Conservation (phyloP, 129 eudicot species). For the Lactuca sativa region DNA sequence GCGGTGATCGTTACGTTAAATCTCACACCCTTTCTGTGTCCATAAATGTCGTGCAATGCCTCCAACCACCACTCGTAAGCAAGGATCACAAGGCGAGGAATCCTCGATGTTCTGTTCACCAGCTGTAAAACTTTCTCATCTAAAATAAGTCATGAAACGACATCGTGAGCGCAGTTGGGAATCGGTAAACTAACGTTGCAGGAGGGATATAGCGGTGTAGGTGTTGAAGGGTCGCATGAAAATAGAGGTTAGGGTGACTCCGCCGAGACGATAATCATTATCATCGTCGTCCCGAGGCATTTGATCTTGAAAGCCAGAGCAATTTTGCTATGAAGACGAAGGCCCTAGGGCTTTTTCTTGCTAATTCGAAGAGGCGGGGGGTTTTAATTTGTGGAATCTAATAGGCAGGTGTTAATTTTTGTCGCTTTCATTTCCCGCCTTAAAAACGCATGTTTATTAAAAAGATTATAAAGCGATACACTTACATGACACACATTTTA, state of each 20-base stretch:
- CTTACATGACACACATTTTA: no score
- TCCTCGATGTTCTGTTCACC: slow-evolving; percentile 57
- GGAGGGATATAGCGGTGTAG: neutral
- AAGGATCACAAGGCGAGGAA: slow-evolving; percentile 71
- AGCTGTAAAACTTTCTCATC: slow-evolving; percentile 74
- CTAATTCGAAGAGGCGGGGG: no score
- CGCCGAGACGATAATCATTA: neutral
- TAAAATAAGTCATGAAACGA: slow-evolving; percentile 57
- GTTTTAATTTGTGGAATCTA: no score
- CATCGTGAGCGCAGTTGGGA: slow-evolving; percentile 43
- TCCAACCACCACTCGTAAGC: slow-evolving; percentile 92
- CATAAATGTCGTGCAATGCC: slow-evolving; percentile 68
- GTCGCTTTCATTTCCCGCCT: no score
- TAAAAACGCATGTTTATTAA: no score
- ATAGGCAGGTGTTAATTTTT: no score
- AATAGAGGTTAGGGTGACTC: slow-evolving; percentile 44
- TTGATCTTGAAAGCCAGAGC: neutral
- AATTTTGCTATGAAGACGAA: neutral
- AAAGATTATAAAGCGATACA: no score
- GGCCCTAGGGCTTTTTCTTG: no score
- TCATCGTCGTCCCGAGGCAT: neutral
- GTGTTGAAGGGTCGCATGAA: slow-evolving; percentile 38
- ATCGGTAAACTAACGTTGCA: slow-evolving; percentile 46
- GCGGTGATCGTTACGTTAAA: slow-evolving; percentile 42
- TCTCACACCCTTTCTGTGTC: slow-evolving; percentile 45